Evolutionary conservation across 495 filamentous ascomycete genomes (phyloP).

Genomic region (Talaromyces thailandensis): DNA sequence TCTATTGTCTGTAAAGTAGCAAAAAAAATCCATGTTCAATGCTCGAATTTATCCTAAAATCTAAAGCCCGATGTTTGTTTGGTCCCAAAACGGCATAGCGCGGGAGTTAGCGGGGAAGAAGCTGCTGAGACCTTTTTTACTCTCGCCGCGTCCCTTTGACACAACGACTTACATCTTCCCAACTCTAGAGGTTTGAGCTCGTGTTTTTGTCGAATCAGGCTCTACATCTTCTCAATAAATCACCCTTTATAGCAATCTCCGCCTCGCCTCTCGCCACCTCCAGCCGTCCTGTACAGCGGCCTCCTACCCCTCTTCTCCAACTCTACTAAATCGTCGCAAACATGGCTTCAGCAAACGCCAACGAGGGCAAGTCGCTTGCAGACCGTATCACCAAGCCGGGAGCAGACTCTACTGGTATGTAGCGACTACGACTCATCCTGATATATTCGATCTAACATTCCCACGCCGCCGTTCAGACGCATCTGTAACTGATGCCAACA

Average conservation of each 20-base stretch:
- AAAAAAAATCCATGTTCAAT: background rate
- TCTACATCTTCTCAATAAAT: background rate
- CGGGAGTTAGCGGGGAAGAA: slow-evolving; percentile 1
- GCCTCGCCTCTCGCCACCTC: background rate
- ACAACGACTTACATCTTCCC: background rate
- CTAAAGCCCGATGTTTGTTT: background rate
- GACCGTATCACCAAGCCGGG: slow-evolving; percentile 51
- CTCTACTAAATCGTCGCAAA: background rate
- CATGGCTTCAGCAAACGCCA: slow-evolving; percentile 26
- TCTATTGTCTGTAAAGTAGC: background rate
- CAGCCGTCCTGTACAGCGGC: background rate
- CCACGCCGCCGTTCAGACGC: slow-evolving; percentile 7
- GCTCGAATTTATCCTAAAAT: background rate
- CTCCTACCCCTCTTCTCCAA: slow-evolving; percentile 2
- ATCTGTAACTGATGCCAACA: slow-evolving; percentile 24
- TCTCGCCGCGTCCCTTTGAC: background rate
- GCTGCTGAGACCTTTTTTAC: background rate
- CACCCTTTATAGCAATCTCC: background rate
- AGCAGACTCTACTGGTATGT: slow-evolving; percentile 10
- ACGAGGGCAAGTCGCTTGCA: slow-evolving; percentile 41
- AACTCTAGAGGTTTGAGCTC: background rate
- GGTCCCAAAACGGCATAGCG: slow-evolving; percentile 1
- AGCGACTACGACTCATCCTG: slow-evolving; percentile 1
- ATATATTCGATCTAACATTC: slow-evolving; percentile 7
- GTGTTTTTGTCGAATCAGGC: background rate